phyloP scores from a whole-genome alignment of 768 basidiomycete genomes.

The Pisolithus albus region DNA sequence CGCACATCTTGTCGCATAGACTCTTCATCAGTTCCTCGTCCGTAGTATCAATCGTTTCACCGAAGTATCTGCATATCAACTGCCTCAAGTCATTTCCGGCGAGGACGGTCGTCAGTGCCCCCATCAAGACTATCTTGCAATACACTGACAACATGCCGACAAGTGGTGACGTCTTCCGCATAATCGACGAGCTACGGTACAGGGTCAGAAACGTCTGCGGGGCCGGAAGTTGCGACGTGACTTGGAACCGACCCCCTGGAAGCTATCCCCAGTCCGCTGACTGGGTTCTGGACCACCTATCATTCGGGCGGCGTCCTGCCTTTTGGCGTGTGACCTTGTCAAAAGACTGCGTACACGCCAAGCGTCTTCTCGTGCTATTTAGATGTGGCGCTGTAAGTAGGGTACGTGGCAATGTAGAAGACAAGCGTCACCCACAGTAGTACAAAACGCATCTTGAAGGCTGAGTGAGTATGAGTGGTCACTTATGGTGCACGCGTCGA shows the following conservation, averaged over 20 bases:
- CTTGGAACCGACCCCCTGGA: slow-evolving; percentile 45
- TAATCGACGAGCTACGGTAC: slow-evolving; percentile 38
- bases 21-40: slow-evolving; percentile 37
- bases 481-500: background rate
- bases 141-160: slow-evolving; percentile 63
- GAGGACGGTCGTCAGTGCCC: background rate
- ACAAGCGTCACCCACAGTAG: slow-evolving; percentile 49
- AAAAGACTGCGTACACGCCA: slow-evolving; percentile 49
- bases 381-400: background rate
- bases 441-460: slow-evolving; percentile 77
- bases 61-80: slow-evolving; percentile 78
- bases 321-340: slow-evolving; percentile 37
- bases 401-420: background rate
- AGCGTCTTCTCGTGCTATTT: slow-evolving; percentile 69
- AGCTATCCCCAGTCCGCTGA: slow-evolving; percentile 59
- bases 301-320: slow-evolving; percentile 35
- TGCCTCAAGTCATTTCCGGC: slow-evolving; percentile 18
- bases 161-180: slow-evolving; percentile 52
- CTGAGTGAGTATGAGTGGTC: slow-evolving; percentile 34
- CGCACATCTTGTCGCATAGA: slow-evolving; percentile 76
- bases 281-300: slow-evolving; percentile 54
- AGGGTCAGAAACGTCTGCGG: slow-evolving; percentile 21
- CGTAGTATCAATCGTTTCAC: slow-evolving; percentile 51
- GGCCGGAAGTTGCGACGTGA: background rate
- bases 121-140: background rate